These are phyloP conservation scores for Ogataea hybrid DNA, from an alignment of 1,139 yeast genomes.

Conservation along the genomic window DNA sequence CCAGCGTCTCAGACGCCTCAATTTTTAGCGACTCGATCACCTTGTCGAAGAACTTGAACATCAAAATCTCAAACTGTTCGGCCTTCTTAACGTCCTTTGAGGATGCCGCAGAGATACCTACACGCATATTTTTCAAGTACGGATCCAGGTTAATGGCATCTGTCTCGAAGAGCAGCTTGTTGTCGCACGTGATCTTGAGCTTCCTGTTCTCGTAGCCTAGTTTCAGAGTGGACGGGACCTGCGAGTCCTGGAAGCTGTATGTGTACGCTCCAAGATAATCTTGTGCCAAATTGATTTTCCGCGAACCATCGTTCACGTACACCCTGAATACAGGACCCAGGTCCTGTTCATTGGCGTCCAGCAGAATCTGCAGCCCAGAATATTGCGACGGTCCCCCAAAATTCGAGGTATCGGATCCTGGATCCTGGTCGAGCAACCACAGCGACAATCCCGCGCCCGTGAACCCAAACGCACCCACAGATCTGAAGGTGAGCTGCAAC, in stretches of 20 bases:
- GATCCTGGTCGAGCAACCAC: conserved; percentile 42
- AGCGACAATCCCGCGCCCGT: conserved; percentile 51
- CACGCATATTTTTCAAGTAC: conserved; percentile 35
- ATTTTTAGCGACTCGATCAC: conserved; percentile 45
- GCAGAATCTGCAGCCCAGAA: conserved; percentile 55
- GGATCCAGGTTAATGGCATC: conserved; percentile 44
- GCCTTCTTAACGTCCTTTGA: conserved; percentile 35
- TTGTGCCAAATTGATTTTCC: conserved; percentile 29
- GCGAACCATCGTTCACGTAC: conserved; percentile 55
- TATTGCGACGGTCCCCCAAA: conserved; percentile 52
- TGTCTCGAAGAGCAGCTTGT: conserved; percentile 67
- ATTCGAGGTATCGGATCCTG: conserved; percentile 29
- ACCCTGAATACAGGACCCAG: conserved; percentile 52
- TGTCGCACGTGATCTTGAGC: conserved; percentile 67
- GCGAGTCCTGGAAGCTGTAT: conserved; percentile 55
- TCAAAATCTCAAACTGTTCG: conserved; percentile 61
- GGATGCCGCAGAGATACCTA: conserved; percentile 54
- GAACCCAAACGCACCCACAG: conserved; percentile 46
- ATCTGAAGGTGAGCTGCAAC: conserved; percentile 58
- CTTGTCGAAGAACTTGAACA: conserved; percentile 51
- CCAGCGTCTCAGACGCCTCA: conserved; percentile 23
- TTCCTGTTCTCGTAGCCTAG: conserved; percentile 49
- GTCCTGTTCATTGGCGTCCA: conserved; percentile 25
- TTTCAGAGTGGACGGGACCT: conserved; percentile 68
- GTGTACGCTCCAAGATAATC: conserved; percentile 31